phyloP scores from a whole-genome alignment of 108 stramenopile genomes.

The Hondaea fermentalgiana region DNA sequence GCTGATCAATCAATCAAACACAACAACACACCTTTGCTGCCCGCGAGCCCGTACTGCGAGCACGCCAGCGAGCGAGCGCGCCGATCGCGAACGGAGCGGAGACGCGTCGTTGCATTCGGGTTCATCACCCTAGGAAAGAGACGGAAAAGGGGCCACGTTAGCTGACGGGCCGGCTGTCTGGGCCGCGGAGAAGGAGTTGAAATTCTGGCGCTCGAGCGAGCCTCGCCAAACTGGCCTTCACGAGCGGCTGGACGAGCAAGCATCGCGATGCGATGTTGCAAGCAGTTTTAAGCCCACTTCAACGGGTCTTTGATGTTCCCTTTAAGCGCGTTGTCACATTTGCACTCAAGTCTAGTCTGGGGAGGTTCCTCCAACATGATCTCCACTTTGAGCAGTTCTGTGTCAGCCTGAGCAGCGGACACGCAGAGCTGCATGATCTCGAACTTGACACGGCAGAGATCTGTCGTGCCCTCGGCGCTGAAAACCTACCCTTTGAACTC shows the following conservation, averaged over 20 bases:
- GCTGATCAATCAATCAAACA: not conserved
- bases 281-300: not conserved
- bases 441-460: not conserved
- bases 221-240: no score
- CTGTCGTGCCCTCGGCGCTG: not conserved
- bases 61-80: not conserved
- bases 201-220: no score
- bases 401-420: not conserved
- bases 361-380: not conserved
- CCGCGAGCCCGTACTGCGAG: not conserved
- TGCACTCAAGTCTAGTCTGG: not conserved
- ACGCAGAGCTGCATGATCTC: not conserved
- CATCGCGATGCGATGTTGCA: not conserved
- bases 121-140: no score
- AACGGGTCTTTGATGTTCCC: not conserved
- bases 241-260: no score
- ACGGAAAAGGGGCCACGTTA: no score
- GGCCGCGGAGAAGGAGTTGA: no score
- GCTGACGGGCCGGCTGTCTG: no score
- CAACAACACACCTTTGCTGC: not conserved
- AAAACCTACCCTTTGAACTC: not conserved
- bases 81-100: not conserved
- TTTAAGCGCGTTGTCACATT: not conserved
- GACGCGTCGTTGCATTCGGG: not conserved
- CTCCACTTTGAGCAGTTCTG: constrained; percentile 8